Conservation (phyloP, 2,329 filamentous ascomycete genomes). For the Clathrospora elynae region DNA sequence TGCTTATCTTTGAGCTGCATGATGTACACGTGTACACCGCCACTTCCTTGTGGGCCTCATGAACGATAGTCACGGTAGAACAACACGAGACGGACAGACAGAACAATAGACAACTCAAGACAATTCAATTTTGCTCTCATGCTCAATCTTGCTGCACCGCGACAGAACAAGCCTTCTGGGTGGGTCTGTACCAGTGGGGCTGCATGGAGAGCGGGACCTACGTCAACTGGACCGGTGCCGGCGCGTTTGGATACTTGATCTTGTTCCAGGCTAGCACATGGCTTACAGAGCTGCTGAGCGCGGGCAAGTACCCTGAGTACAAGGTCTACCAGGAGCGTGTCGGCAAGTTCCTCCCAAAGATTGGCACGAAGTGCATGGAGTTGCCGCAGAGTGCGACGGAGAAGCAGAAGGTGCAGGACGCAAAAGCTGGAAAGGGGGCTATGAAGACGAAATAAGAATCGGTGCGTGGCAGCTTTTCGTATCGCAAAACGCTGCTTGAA, state of each 20-base stretch:
- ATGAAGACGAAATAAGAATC: constrained; percentile 17
- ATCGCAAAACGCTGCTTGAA: too few species aligned
- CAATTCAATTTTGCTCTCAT: too few species aligned
- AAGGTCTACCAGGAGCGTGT: constrained; percentile 80
- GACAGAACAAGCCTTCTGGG: constrained; percentile 89
- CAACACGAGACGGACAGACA: too few species aligned
- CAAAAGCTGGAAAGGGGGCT: constrained; percentile 27
- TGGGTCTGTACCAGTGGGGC: constrained; percentile 85
- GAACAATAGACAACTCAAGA: too few species aligned
- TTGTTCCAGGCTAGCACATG: constrained; percentile 90
- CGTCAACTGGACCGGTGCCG: constrained; percentile 79
- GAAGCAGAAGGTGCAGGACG: constrained; percentile 26
- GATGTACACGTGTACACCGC: too few species aligned
- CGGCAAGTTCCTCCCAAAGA: constrained; percentile 77
- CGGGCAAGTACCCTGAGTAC: constrained; percentile 88
- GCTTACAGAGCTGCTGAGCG: constrained; percentile 82
- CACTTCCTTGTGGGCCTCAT: too few species aligned
- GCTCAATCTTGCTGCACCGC: too few species aligned
- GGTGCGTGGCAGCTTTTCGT: too few species aligned
- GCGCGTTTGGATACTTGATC: constrained; percentile 70
- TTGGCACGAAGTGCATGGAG: constrained; percentile 41
- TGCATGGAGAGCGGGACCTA: constrained; percentile 72
- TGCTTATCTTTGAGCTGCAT: too few species aligned
- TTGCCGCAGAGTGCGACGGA: constrained; percentile 26
- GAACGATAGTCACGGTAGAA: too few species aligned